These are phyloP conservation scores for Backusella liffmaniae DNA, from an alignment of 192 early-diverging fungal species.

Conservation along the genomic window DNA sequence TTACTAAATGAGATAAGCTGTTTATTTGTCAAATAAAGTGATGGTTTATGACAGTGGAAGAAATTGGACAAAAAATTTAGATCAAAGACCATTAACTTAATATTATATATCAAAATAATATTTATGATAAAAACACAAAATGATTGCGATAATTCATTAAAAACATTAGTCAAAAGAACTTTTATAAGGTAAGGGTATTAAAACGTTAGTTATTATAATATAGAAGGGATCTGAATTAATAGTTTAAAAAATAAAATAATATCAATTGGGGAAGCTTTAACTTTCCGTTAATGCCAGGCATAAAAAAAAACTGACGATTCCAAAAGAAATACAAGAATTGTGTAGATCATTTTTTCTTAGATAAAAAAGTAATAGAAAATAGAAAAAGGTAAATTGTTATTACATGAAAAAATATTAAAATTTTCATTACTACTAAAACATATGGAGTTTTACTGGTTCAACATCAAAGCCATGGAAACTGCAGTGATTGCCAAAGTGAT, in stretches of 20 bases:
- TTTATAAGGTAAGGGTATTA: neutral
- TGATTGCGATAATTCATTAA: neutral
- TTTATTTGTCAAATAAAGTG: neutral
- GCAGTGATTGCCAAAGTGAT: neutral
- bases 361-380: neutral
- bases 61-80: neutral
- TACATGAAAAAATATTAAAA: neutral
- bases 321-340: constrained; percentile 9
- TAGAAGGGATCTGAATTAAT: constrained; percentile 5
- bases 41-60: neutral
- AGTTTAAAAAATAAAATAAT: constrained; percentile 2
- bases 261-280: constrained; percentile 4
- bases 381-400: neutral
- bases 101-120: neutral
- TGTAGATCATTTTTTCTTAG: constrained; percentile 1
- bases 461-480: neutral
- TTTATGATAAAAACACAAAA: neutral
- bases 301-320: constrained; percentile 1
- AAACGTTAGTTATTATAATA: neutral
- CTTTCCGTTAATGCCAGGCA: neutral
- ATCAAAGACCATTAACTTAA: neutral
- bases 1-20: neutral
- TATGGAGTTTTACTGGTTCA: neutral
- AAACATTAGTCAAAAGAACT: neutral
- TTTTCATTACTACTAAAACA: constrained; percentile 3